Percentiles rank a stretch among this genome's conserved stretches.
Conservation (phyloP, 2,329 filamentous ascomycete species). For the Ceratocystis ficicola region DNA sequence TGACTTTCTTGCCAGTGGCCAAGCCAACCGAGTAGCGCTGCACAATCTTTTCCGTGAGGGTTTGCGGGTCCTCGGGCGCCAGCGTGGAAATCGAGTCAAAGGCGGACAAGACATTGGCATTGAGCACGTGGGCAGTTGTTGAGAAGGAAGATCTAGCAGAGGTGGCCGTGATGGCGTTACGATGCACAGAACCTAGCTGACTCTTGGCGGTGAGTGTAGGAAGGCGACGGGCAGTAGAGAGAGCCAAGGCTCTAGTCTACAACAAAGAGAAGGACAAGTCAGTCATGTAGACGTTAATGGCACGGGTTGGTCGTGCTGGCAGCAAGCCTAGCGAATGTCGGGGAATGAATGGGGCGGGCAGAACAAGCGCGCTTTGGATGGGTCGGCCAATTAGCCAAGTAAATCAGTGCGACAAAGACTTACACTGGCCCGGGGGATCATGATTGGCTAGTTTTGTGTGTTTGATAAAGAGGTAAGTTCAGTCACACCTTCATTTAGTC, state of each 20-base stretch:
- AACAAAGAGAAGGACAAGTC: neutral
- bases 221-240: slow-evolving; percentile 18
- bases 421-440: slow-evolving; percentile 22
- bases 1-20: slow-evolving; percentile 60
- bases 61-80: slow-evolving; percentile 46
- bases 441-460: neutral
- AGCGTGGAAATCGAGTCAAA: slow-evolving; percentile 13
- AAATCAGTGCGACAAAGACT: neutral
- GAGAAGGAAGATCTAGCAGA: slow-evolving; percentile 11
- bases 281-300: neutral
- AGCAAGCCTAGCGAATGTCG: neutral
- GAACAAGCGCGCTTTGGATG: neutral
- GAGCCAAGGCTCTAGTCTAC: slow-evolving; percentile 15
- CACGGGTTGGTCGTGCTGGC: neutral
- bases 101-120: slow-evolving; percentile 14
- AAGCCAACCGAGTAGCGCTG: slow-evolving; percentile 70
- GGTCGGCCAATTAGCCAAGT: neutral
- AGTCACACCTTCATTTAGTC: neutral
- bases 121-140: slow-evolving; percentile 22
- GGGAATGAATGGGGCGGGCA: neutral
- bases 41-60: slow-evolving; percentile 84
- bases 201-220: slow-evolving; percentile 2
- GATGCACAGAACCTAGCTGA: neutral
- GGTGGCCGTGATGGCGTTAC: neutral
- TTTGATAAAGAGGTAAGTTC: neutral